Evolutionary conservation across 78 protist genomes (phyloP), one percentile per base, ranked within the genome.

Genomic region (Polysphondylium violaceum): DNA sequence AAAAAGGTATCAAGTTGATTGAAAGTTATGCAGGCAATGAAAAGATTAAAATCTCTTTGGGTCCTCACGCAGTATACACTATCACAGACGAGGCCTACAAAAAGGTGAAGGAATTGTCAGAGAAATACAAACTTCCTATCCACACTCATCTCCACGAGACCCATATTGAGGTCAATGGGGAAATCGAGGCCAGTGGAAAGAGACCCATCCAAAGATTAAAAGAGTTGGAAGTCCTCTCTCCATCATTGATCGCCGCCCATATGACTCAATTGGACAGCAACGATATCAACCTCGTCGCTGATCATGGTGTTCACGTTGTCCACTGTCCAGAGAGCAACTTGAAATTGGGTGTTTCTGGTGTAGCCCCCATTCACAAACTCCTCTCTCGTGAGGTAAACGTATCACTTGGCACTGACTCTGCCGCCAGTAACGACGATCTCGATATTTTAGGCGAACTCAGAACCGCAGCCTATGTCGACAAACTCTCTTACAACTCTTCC

Each of bases 71-170:
- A 19, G 79, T 68, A 40, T 85, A 60, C 55, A 72, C 95, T 14
- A 71, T 76, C 51, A 71, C 91, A 43, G 94, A 88, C 59, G 76
- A 74, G 25, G 83, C 69, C 21, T 77, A 69, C 40, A 8, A 31
- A 2, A 33, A 81, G 23, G 87, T 88, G n/a, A 67, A 67, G 23
- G 87, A 88, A 65, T 44, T 88, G 7, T 61, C 94, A 38, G 77
- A 88, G 29, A 47, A 63, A 41, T 67, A 88, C 50, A 43, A 69
- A 2, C 25, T 77, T n/a, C 47, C 25, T 3, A 71, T 87, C 61
- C 93, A 93, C 61, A 93, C 92, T 55, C 96, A 93, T 88, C 71
- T 93, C 35, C 96, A 93, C 63, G 96, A 93, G 67, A 93, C 96
- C 17, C 72, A 71, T n/a, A 51, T 19, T 7, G 96, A 93, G 36